Base-by-base conservation (phyloP, 768 basidiomycete species). In the Auricularia sp. region DNA sequence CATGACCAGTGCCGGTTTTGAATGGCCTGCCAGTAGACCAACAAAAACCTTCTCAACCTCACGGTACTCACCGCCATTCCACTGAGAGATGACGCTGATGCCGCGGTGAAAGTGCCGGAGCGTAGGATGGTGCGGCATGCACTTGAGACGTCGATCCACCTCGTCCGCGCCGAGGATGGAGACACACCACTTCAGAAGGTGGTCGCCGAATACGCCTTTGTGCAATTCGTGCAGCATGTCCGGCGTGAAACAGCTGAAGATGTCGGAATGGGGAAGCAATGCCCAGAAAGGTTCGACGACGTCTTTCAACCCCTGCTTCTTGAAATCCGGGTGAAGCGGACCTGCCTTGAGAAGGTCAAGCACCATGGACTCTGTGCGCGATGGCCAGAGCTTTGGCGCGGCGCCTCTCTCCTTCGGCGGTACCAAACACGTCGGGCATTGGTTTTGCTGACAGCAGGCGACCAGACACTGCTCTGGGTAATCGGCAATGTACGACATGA, bases 181-280 rank as follows among this genome's bases (percentile, higher is more conserved):
- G 21, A 8, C 54, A 24, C 68, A 73, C 80, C 80, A 82, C 3
- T 69, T 72, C 1, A 76, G 71, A 2, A 79, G 62, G 61, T 81
- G 80, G 61, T 80, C 76, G 62, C 79, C 79, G 74, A 82, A 79
- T 1, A 80, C 65, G 0, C 81, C 81, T 66, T 83, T 78, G 70
- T 81, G 75, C 0, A 83, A 70, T 67, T 82, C 79, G 66, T 84
- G 81, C 16, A 82, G 76, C 24, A 81, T 58, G 71, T 81, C 71
- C n/a, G 77, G 75, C 1, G 76, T 78, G 39, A 83, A 66, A 13
- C 65, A 72, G 0, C 37, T 0, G 67, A 77, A 80, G 42, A 83
- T 82, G 67, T 82, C 66, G 47, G 69, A 62, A 65, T 73, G 75
- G 0, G 79, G 80, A 11, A 82, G 66, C 47, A 77, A 66, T 1